Conservation (phyloP, 192 early-diverging fungal genomes). For the Backusella australiensis region DNA sequence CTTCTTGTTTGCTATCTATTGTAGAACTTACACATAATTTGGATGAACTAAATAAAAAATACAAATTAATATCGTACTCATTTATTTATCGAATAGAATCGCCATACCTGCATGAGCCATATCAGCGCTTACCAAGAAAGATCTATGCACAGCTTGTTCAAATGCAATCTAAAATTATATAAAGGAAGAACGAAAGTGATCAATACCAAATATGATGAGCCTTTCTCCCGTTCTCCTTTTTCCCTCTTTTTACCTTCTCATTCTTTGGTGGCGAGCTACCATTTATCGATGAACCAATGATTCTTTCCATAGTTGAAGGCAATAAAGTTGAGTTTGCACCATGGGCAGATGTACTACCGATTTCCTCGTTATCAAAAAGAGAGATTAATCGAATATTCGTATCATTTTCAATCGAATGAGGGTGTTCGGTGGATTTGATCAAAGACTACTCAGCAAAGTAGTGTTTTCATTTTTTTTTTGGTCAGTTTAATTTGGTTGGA, state of each 20-base stretch:
- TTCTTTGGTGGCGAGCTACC: constrained; percentile 4
- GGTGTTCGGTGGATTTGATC: background rate
- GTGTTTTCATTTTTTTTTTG: background rate
- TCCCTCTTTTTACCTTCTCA: background rate
- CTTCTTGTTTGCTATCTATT: background rate
- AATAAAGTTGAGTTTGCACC: constrained; percentile 91
- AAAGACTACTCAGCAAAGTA: background rate
- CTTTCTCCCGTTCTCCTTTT: background rate
- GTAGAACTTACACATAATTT: constrained; percentile 58
- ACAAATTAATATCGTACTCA: too few relatives aligned
- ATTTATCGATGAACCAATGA: constrained; percentile 46
- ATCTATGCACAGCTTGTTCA: constrained; percentile 80
- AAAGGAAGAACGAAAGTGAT: background rate
- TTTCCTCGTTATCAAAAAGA: constrained; percentile 98
- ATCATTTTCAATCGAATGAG: constrained; percentile 41
- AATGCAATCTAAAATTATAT: constrained; percentile 27
- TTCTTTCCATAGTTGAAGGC: constrained; percentile 68
- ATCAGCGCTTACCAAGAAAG: constrained; percentile 86
- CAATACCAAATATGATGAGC: background rate
- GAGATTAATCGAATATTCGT: constrained; percentile 79
- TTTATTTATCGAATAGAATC: too few relatives aligned
- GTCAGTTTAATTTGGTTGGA: background rate
- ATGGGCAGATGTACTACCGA: constrained; percentile 89
- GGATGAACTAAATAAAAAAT: constrained; percentile 56
- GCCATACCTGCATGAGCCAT: constrained; percentile 77